Evolutionary conservation across 2,329 filamentous ascomycete genomes (phyloP).

Genomic region (Colletotrichum higginsianum): DNA sequence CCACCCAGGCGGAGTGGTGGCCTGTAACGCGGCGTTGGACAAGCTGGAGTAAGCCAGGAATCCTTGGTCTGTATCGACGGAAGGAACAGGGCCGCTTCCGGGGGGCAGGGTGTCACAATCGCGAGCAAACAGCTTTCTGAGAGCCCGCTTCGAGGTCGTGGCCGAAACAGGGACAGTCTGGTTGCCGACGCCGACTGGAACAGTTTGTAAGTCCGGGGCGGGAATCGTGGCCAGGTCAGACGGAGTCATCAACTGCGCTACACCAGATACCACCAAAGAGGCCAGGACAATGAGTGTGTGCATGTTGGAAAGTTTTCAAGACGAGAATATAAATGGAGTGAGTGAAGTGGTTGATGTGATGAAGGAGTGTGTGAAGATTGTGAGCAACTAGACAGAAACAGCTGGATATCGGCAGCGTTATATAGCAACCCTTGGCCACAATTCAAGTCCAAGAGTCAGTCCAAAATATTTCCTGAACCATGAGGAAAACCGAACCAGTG

Average conservation of each 20-base stretch:
- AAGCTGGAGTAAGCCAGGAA: constrained; percentile 14
- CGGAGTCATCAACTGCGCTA: constrained; percentile 9
- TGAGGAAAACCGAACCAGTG: neutral
- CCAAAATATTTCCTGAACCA: neutral
- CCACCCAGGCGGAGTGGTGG: constrained; percentile 21
- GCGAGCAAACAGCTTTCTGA: neutral
- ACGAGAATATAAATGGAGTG: neutral
- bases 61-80: constrained; percentile 18
- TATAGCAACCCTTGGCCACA: neutral
- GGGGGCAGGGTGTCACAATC: constrained; percentile 16
- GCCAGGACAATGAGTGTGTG: neutral
- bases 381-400: neutral
- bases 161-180: constrained; percentile 18
- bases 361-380: neutral
- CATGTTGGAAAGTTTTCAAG: neutral
- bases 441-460: neutral
- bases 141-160: constrained; percentile 1
- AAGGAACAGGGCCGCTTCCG: constrained; percentile 16
- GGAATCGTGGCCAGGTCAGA: constrained; percentile 20
- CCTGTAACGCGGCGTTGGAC: constrained; percentile 9
- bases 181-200: constrained; percentile 18
- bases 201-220: neutral
- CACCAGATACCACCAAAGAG: constrained; percentile 1
- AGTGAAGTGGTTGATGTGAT: neutral
- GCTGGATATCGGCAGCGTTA: neutral